Evolutionary conservation across 306 rosid species (phyloP), one percentile per base, ranked within the genome.

Genomic region (Leucaena leucocephala): DNA sequence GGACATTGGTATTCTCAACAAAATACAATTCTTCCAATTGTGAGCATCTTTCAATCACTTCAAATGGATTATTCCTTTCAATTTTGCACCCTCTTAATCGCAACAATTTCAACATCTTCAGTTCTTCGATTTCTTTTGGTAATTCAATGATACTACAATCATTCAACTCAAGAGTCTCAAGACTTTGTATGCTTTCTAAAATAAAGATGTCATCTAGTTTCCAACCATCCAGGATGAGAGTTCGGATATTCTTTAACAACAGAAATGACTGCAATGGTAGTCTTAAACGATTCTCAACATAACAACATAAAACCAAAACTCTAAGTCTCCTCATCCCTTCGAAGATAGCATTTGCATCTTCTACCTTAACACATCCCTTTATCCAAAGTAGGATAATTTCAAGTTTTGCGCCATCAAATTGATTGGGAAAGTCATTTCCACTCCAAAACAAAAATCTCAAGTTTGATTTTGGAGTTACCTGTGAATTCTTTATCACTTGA

Each of bases 31-130:
- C 58, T 15, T 52, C 8, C 10, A 52, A 50, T 16, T 7, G 57
- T 4, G 6, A 5, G 16, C 57, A 50, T 50, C 2, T 16, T 50
- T 15, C 57, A 17, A 52, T 52, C 58, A 52, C 58, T 52, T 52
- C 3, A 2, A 52, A 52, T 16, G 58, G 19, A 52, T 52, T 52
- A 2, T 52, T 50, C 2, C 0, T 50, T 14, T 50, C 19, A 64
- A 64, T 64, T 64, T 7, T 0, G 7, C 69, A 64, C 0, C 7
- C 2, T 38, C 27, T 36, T 2, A 64, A 16, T 27, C 69, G 66
- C 42, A 82, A 52, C 79, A 78, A 66, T 67, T 48, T 82, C 67
- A 82, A 22, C 27, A 65, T 65, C 33, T 34, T 65, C 2, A 36
- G 8, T 15, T 50, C 5, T 2, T 0, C 15, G 39, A 64, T 64